These are phyloP conservation scores for Teratosphaeria nubilosa DNA, from an alignment of 2,329 filamentous ascomycete genomes.

Conservation along the genomic window DNA sequence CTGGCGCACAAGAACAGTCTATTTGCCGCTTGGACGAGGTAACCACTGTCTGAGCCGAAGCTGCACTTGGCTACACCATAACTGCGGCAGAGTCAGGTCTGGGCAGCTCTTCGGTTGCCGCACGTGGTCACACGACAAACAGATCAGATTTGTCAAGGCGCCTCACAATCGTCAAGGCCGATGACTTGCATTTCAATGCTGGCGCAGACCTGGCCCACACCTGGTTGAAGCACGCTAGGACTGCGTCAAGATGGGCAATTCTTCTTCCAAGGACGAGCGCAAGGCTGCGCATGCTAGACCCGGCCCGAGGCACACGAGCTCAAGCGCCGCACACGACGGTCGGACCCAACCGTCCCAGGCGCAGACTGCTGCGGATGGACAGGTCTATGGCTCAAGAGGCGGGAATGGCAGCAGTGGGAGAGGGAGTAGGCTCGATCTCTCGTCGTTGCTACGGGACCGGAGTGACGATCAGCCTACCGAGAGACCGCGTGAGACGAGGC, in stretches of 20 bases:
- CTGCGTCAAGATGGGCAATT: constrained; percentile 35
- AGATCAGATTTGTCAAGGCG: background rate
- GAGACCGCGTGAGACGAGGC: constrained; percentile 72
- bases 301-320: constrained; percentile 24
- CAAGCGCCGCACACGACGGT: constrained; percentile 17
- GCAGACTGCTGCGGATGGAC: constrained; percentile 16
- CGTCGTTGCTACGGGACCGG: constrained; percentile 48
- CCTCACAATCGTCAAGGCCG: background rate
- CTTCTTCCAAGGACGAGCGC: constrained; percentile 37
- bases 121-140: background rate
- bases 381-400: constrained; percentile 35
- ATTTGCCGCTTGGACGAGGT: background rate
- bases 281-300: constrained; percentile 24
- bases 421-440: constrained; percentile 47
- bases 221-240: background rate
- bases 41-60: background rate
- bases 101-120: background rate
- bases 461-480: constrained; percentile 37
- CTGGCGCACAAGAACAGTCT: background rate
- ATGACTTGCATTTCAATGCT: background rate
- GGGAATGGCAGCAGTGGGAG: constrained; percentile 24
- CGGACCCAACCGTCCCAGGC: constrained; percentile 2
- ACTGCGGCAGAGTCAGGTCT: background rate
- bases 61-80: background rate
- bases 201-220: background rate